Evolutionary conservation across 768 basidiomycete species (phyloP), one percentile per base, ranked within the genome.

Genomic region (Boletus rubropictus): DNA sequence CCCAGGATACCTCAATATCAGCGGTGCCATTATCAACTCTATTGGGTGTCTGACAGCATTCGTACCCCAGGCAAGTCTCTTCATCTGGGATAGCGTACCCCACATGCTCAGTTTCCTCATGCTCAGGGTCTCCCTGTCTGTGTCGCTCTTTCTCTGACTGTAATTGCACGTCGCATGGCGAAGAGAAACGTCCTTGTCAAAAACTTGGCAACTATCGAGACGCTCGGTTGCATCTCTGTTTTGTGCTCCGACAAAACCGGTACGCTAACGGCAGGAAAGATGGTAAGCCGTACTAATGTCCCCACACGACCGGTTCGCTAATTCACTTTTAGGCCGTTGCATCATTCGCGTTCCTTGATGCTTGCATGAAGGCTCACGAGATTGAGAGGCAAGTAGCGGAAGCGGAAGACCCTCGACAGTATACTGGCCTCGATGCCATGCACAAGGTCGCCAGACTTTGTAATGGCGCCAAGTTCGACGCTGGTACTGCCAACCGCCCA

Each of bases 231-330:
- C 17, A 76, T 80, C 50, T 72, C 73, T 15, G 72, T 78, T 29
- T 47, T 81, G 18, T 77, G 76, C 56, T 74, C 75, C 5, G 80
- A 81, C 62, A 81, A 80, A 49, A 74, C 73, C 1, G 75, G 76
- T n/a, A 78, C 74, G 10, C 59, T 79, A 28, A 79, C 75, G 1
- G 60, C 73, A 37, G 74, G 72, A 21, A 67, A 67, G 51, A 80
- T 80, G 79, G 69, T 64, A 42, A 52, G 61, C 33, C 15, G 3
- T 5, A 14, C 46, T 37, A 12, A 12, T 14, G 8, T 37, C 15
- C 10, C 5, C 17, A 12, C 5, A 7, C 10, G n/a, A 32, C 17
- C 4, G 10, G 7, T 22, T 8, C 5, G 20, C 35, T 48, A 3
- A 58, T 15, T 20, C 29, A 15, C 18, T 37, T 11, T 1, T 18